Evolutionary conservation across 495 filamentous ascomycete genomes (phyloP).

Genomic region (Xylaria flabelliformis): DNA sequence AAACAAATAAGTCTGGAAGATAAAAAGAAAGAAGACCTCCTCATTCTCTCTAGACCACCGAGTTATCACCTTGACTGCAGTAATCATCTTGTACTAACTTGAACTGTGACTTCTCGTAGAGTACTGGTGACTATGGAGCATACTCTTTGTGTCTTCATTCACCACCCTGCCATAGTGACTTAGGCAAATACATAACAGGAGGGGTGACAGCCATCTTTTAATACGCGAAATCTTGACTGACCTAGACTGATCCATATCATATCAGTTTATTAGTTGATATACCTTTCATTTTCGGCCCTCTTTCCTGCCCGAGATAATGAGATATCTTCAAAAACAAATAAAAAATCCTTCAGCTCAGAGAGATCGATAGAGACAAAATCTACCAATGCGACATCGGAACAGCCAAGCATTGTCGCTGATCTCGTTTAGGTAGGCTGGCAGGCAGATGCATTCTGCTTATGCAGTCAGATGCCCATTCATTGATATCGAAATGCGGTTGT

Average conservation of each 20-base stretch:
- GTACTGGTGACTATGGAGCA: not conserved
- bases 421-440: not conserved
- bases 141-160: not conserved
- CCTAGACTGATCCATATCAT: not conserved
- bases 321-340: not conserved
- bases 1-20: slow-evolving; percentile 6
- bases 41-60: not conserved
- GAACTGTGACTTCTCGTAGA: not conserved
- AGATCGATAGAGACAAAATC: not conserved
- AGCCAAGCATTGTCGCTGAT: not conserved
- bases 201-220: not conserved
- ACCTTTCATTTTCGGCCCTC: not conserved
- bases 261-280: not conserved
- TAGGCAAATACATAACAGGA: not conserved
- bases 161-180: not conserved
- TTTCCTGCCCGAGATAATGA: not conserved
- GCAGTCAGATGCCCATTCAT: not conserved
- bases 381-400: not conserved
- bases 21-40: not conserved
- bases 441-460: not conserved
- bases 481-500: not conserved
- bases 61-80: not conserved
- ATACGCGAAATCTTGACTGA: not conserved
- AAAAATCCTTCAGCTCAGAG: not conserved
- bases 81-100: not conserved